phyloP scores from a whole-genome alignment of 192 early-diverging fungal genomes.

The Coemansia nantahalensis region DNA sequence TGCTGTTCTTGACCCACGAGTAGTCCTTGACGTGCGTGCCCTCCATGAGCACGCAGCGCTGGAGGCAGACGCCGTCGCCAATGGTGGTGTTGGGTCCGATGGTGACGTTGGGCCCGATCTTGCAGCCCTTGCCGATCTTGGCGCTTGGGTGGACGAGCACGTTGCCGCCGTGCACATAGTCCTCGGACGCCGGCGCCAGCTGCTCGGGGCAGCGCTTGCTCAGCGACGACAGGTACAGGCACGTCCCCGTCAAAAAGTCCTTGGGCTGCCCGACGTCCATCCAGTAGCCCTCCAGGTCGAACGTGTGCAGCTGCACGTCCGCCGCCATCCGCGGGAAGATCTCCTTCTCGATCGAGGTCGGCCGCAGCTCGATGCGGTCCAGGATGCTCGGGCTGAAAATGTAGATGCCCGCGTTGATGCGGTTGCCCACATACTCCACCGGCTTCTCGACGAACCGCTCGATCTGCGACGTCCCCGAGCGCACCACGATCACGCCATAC shows the following conservation, averaged over 20 bases:
- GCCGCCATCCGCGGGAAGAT: slow-evolving; percentile 92
- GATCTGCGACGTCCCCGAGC: slow-evolving; percentile 69
- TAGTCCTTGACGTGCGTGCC: slow-evolving; percentile 81
- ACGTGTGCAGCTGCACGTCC: slow-evolving; percentile 86
- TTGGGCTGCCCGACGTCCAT: slow-evolving; percentile 99
- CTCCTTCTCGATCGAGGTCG: slow-evolving; percentile 98
- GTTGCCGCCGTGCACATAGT: slow-evolving; percentile 79
- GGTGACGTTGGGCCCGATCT: slow-evolving; percentile 96
- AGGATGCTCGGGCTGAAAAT: slow-evolving; percentile 92
- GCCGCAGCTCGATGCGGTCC: slow-evolving; percentile 89
- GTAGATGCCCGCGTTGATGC: slow-evolving; percentile 99
- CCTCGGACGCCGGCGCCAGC: slow-evolving; percentile 64
- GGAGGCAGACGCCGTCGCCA: slow-evolving; percentile 93
- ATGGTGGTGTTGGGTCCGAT: slow-evolving; percentile 89
- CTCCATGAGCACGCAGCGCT: slow-evolving; percentile 85
- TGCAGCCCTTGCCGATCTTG: slow-evolving; percentile 91
- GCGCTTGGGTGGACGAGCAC: slow-evolving; percentile 91
- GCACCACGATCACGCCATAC: slow-evolving; percentile 96
- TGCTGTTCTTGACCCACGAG: slow-evolving; percentile 86
- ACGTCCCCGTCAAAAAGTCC: slow-evolving; percentile 94
- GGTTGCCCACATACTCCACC: slow-evolving; percentile 89
- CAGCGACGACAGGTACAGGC: slow-evolving; percentile 85
- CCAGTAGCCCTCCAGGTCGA: slow-evolving; percentile 96
- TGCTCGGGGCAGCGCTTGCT: slow-evolving; percentile 71
- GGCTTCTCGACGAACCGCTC: slow-evolving; percentile 99